A percentile compares a stretch with the other conserved stretches of the same genome.
phyloP scores from a whole-genome alignment of 768 basidiomycete genomes.

The Termitomyces bulborhizus region DNA sequence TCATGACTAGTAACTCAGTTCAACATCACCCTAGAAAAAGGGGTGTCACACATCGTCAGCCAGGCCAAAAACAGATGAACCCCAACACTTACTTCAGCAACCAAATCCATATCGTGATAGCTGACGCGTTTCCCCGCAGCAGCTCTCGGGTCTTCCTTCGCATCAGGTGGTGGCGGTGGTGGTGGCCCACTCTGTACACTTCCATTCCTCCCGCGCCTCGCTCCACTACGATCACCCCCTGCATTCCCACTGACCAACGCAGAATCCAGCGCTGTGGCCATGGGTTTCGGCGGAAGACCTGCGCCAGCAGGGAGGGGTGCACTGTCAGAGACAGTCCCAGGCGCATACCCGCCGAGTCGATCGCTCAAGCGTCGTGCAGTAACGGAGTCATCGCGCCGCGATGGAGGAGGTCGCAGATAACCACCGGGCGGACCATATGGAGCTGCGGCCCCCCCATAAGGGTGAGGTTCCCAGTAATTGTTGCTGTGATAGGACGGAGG shows the following conservation, averaged over 20 bases:
- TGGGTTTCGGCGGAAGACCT: constrained; percentile 77
- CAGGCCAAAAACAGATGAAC: constrained; percentile 1
- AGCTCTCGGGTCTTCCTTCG: constrained; percentile 89
- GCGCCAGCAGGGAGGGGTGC: constrained; percentile 54
- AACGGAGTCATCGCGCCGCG: constrained; percentile 55
- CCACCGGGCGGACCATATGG: constrained; percentile 30
- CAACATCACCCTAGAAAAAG: constrained; percentile 47
- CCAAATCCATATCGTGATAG: constrained; percentile 94
- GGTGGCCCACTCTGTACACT: constrained; percentile 40
- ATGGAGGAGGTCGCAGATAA: constrained; percentile 31
- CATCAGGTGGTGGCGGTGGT: constrained; percentile 81
- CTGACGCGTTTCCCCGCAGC: constrained; percentile 85
- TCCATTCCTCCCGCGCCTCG: constrained; percentile 28
- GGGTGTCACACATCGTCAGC: constrained; percentile 6
- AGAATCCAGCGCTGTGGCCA: constrained; percentile 44
- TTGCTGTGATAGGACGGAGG: constrained; percentile 34
- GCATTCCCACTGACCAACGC: constrained; percentile 48
- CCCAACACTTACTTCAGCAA: constrained; percentile 54
- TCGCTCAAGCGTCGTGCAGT: constrained; percentile 67
- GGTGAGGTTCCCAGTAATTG: constrained; percentile 35
- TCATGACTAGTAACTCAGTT: constrained; percentile 39
- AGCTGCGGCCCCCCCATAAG: constrained; percentile 31
- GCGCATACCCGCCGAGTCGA: constrained; percentile 73
- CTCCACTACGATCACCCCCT: constrained; percentile 30
- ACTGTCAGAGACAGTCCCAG: constrained; percentile 26